Conservation (phyloP, 495 filamentous ascomycete species). For the Eremomyces bilateralis region DNA sequence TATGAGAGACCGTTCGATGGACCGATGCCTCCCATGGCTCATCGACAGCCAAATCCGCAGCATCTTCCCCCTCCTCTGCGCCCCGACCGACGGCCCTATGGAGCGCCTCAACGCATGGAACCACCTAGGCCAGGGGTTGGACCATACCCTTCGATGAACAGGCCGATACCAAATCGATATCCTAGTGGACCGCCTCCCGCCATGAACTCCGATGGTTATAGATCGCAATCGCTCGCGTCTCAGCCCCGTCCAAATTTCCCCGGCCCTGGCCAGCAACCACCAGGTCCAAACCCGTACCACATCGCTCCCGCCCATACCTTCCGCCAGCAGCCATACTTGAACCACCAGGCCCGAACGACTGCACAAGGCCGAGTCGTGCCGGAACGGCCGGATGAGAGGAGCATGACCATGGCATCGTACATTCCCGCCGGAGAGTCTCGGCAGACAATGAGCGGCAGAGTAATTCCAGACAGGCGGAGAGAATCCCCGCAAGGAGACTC, state of each 20-base stretch:
- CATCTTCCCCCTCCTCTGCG: conserved; percentile 40
- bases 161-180: conserved; percentile 32
- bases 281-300: conserved; percentile 30
- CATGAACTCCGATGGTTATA: conserved; percentile 62
- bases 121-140: background rate
- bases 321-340: conserved; percentile 48
- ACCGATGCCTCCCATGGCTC: conserved; percentile 7
- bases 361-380: conserved; percentile 79
- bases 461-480: conserved; percentile 50
- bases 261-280: background rate
- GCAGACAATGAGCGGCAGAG: conserved; percentile 77
- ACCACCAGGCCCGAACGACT: conserved; percentile 48
- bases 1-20: conserved; percentile 22
- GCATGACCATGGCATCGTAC: conserved; percentile 91
- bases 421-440: conserved; percentile 52
- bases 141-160: conserved; percentile 9
- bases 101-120: conserved; percentile 46
- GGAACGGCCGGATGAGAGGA: conserved; percentile 73
- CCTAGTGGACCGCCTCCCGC: conserved; percentile 38
- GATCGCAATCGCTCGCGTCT: conserved; percentile 79
- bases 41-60: conserved; percentile 33
- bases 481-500: conserved; percentile 25
- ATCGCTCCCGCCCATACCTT: conserved; percentile 49
- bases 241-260: conserved; percentile 39
- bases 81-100: conserved; percentile 36